A percentile compares a stretch with the other conserved stretches of the same genome.
phyloP scores from a whole-genome alignment of 805 yeast species.

The Starmerella vitae region DNA sequence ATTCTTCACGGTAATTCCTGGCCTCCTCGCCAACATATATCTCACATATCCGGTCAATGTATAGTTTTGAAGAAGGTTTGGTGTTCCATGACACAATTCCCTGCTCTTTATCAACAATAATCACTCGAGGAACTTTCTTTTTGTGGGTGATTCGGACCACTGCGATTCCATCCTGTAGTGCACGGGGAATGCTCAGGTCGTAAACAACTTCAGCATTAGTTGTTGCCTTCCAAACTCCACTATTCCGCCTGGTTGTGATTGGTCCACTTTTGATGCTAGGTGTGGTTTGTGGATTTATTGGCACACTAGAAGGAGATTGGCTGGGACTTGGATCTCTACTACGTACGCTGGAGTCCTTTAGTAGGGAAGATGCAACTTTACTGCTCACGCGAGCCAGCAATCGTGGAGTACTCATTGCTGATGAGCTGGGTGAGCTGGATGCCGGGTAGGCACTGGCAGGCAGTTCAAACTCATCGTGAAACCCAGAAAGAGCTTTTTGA shows the following conservation, averaged over 20 bases:
- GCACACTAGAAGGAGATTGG: not conserved
- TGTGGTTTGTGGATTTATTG: not conserved
- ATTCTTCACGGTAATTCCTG: conserved; percentile 71
- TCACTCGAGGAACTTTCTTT: conserved; percentile 46
- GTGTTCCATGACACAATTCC: conserved; percentile 47
- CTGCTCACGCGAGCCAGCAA: conserved; percentile 15
- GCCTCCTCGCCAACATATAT: conserved; percentile 59
- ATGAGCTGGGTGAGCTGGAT: not conserved
- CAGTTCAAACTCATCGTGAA: conserved; percentile 5
- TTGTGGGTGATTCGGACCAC: conserved; percentile 57
- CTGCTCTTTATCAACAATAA: conserved; percentile 41
- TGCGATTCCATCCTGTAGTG: conserved; percentile 37
- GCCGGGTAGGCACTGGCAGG: conserved; percentile 1
- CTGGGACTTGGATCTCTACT: conserved; percentile 1
- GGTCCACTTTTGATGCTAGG: conserved; percentile 13
- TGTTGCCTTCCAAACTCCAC: conserved; percentile 15
- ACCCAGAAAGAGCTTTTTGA: too few relatives aligned
- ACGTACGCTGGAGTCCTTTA: not conserved
- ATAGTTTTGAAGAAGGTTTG: conserved; percentile 33
- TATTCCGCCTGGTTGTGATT: conserved; percentile 20
- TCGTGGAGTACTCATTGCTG: conserved; percentile 3
- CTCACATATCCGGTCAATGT: conserved; percentile 51
- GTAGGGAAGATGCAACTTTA: conserved; percentile 9
- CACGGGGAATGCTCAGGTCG: conserved; percentile 13
- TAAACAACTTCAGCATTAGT: not conserved